Evolutionary conservation across 352 stramenopile species (phyloP).

Genomic region (Pythium diclinum): DNA sequence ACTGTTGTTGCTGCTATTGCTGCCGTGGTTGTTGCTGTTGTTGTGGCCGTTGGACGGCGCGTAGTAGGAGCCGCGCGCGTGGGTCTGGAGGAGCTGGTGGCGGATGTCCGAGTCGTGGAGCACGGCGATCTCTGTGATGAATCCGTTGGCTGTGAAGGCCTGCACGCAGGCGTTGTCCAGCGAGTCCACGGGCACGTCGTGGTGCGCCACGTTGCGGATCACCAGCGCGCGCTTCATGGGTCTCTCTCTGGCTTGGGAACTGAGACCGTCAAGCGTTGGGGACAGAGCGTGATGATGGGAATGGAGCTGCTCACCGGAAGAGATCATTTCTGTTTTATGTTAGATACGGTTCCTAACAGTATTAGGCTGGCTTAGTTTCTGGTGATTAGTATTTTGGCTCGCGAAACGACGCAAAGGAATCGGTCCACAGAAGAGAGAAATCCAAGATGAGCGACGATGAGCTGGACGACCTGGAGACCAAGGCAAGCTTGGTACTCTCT

Average conservation of each 20-base stretch:
- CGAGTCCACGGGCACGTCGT: slow-evolving; percentile 68
- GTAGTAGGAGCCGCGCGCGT: slow-evolving; percentile 22
- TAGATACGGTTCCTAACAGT: not conserved
- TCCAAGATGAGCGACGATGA: slow-evolving; percentile 56
- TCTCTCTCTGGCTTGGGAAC: too few species aligned
- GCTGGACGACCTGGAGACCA: slow-evolving; percentile 69
- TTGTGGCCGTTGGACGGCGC: slow-evolving; percentile 16
- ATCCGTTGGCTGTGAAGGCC: slow-evolving; percentile 60
- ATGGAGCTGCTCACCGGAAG: not conserved
- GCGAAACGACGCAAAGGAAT: slow-evolving; percentile 14
- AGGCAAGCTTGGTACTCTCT: slow-evolving; percentile 29
- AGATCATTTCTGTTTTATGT: not conserved
- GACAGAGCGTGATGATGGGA: not conserved
- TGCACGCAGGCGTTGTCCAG: slow-evolving; percentile 79
- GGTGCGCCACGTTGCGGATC: slow-evolving; percentile 71
- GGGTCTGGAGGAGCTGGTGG: slow-evolving; percentile 56
- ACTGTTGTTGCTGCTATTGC: slow-evolving; percentile 7
- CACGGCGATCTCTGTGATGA: slow-evolving; percentile 69
- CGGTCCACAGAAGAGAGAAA: not conserved
- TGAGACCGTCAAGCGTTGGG: too few species aligned
- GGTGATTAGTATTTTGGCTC: not conserved
- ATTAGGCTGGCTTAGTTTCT: not conserved
- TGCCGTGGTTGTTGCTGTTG: not conserved
- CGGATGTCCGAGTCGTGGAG: slow-evolving; percentile 53
- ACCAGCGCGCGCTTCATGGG: slow-evolving; percentile 78